phyloP scores from a whole-genome alignment of 169 alveolate species.

The Plasmodium cynomolgi region DNA sequence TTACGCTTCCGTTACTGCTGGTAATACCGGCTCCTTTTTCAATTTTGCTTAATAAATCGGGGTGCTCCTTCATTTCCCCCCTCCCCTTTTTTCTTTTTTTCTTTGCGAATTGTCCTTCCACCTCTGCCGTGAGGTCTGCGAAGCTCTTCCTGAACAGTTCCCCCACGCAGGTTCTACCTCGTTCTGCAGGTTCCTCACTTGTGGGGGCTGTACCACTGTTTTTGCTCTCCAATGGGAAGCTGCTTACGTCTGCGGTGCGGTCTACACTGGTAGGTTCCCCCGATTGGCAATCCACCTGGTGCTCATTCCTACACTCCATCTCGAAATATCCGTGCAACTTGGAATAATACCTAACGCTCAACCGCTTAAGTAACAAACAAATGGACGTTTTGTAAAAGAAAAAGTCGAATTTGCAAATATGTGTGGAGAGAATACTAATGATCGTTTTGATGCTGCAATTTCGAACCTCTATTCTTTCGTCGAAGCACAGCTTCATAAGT shows the following conservation, averaged over 20 bases:
- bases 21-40: neutral
- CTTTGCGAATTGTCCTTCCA: neutral
- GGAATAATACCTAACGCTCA: slow-evolving; percentile 28
- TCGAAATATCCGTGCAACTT: slow-evolving; percentile 34
- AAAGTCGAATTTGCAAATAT: slow-evolving; percentile 55
- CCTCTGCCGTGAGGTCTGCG: slow-evolving; percentile 1
- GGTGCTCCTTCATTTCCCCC: neutral
- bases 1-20: neutral
- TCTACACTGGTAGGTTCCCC: neutral
- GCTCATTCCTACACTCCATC: slow-evolving; percentile 11
- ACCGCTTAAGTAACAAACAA: slow-evolving; percentile 45
- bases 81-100: slow-evolving; percentile 1
- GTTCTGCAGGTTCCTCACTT: neutral
- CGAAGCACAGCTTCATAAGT: slow-evolving; percentile 67
- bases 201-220: neutral
- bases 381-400: slow-evolving; percentile 70
- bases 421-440: slow-evolving; percentile 66
- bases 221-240: neutral
- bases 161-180: neutral
- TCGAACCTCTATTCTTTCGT: slow-evolving; percentile 74
- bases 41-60: neutral
- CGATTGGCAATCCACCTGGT: neutral
- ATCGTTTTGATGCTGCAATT: slow-evolving; percentile 75
- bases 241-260: neutral
- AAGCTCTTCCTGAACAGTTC: slow-evolving; percentile 1